Base-by-base conservation (phyloP, 352 stramenopile genomes). In the Blastocystis sp. region DNA sequence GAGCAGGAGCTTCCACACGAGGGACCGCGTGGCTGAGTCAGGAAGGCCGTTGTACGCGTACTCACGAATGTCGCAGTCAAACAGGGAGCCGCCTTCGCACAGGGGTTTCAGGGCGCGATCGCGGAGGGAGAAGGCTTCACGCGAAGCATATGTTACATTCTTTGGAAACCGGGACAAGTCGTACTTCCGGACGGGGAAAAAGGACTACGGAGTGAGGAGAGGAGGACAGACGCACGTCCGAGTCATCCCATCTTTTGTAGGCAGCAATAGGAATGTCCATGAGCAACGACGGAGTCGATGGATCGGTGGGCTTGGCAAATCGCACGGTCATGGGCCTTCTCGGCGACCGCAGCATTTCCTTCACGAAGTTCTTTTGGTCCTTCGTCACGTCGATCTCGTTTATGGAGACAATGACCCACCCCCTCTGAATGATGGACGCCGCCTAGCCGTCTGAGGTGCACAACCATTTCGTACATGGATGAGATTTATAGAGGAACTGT, bases 1-100 rank as follows among this genome's bases (percentile, higher is more conserved):
- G 19, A 90, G 41, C 60, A 90, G 41, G 1, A 90, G 50, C 35
- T 89, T 88, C 85, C 85, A 90, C 13, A 70, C 37, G 50, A 88
- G 33, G 39, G 85, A 66, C 4, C 85, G 63, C 16, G 77, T 90
- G 19, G 62, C 24, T 13, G 41, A 26, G 37, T 90, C 85, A 4
- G 85, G 70, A 65, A 89, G 24, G 2, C 85, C 85, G 3, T 90
- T 51, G 29, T 62, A 90, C 12, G 59, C 55, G 65, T 90, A 81
- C 31, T 90, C 61, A 35, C 80, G 85, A 71, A 90, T 61, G 31
- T 74, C 60, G 41, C 79, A 89, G 26, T 29, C 26, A 89, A 89
- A 89, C 24, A 89, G 41, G 29, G 16, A 3, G 24, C 60, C 61
- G 24, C 31, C 67, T 6, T 80, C 26, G 41, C 31, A 65, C 6